Conservation (phyloP, 2,329 filamentous ascomycete species). For the Talaromyces amestolkiae region DNA sequence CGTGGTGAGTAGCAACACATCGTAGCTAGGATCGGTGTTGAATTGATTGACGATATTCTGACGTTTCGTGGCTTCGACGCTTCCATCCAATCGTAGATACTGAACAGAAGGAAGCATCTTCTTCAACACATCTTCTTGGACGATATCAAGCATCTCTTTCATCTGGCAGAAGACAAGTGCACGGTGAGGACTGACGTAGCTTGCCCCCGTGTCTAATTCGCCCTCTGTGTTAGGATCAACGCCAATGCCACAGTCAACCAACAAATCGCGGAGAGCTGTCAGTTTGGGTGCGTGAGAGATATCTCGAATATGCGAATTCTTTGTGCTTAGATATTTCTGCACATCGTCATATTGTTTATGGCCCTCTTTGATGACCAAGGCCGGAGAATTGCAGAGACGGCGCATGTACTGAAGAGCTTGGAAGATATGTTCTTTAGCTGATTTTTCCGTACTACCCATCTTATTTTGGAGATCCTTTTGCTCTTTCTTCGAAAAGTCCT, state of each 20-base stretch:
- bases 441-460: conserved; percentile 80
- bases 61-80: conserved; percentile 85
- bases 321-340: conserved; percentile 72
- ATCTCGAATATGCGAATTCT: conserved; percentile 80
- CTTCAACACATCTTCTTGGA: conserved; percentile 88
- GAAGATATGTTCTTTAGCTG: conserved; percentile 98
- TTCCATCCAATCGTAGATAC: conserved; percentile 88
- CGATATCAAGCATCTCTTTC: conserved; percentile 99
- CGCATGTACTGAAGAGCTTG: conserved; percentile 99
- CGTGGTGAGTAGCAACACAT: conserved; percentile 88
- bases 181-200: conserved; percentile 92
- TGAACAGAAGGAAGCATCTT: conserved; percentile 89
- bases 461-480: conserved; percentile 82
- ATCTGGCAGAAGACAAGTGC: conserved; percentile 98
- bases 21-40: conserved; percentile 95
- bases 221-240: conserved; percentile 59
- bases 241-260: conserved; percentile 98
- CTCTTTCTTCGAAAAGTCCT: conserved; percentile 93
- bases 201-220: conserved; percentile 58
- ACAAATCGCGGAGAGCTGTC: conserved; percentile 79
- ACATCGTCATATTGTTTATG: conserved; percentile 88
- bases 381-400: conserved; percentile 96
- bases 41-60: conserved; percentile 99
- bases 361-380: conserved; percentile 90
- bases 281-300: conserved; percentile 88